Evolutionary conservation across 2,329 filamentous ascomycete genomes (phyloP), one percentile per base, ranked within the genome.

Genomic region (Aspergillus versicolor): DNA sequence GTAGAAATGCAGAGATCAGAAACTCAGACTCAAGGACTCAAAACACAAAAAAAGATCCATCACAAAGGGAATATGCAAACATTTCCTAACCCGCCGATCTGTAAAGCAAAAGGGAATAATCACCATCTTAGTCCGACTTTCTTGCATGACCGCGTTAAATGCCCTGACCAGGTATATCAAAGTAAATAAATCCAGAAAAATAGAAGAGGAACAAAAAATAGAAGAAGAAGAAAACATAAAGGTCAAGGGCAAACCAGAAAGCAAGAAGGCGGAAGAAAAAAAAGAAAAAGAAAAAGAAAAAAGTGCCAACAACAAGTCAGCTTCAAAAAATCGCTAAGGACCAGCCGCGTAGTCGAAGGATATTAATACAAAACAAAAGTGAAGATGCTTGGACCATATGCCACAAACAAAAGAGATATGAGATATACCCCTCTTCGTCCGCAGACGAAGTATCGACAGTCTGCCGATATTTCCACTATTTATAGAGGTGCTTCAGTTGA

Each of bases 91-190:
- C 62, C 62, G 58, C 62, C 65, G 57, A 75, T 74, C 72, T 72
- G 68, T 70, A 72, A 70, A 74, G 58, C 72, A 74, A 74, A 70
- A 64, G 63, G 62, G 67, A 30, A 30, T 37, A 68, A 61, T 74
- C 71, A 65, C 72, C 69, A 70, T 73, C 67, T 74, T 69, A 66
- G 63, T 63, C 65, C 62, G 68, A 70, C 69, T 71, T 69, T 69
- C 69, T 71, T 67, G 69, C 72, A 72, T 74, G 70, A 73, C 66
- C 72, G 73, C 73, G 67, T 75, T 73, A 72, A 68, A 65, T 62
- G 51, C 59, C 65, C 62, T 56, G 61, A 62, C 61, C 61, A 61
- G 59, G 61, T 63, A 67, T 62, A 61, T 57, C 63, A 45, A 58
- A 58, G 58, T 59, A 62, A 56, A 58, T 50, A 55, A 52, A 50